Base-by-base conservation (phyloP, 228 moss, liverwort and hornwort species). In the Sphagnum fallax region DNA sequence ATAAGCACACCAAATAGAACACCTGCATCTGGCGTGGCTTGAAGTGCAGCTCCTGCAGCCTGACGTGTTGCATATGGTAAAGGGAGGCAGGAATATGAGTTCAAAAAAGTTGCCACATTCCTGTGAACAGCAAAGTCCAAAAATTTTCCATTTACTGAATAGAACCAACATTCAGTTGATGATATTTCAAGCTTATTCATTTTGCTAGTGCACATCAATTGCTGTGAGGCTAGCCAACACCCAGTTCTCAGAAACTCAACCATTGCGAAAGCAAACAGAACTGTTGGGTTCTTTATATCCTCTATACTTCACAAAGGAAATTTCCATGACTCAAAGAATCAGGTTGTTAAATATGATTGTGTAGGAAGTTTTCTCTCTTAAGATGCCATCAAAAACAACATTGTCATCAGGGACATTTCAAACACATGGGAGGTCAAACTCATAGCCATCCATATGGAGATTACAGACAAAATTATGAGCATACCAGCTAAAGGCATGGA, bases 401-500 rank as follows among this genome's bases (percentile, higher is more conserved):
- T 32, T 32, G 32, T 1, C 32, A 32, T 32, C 32, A 32, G 32
- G 32, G 32, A 32, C 2, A 1, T 32, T 32, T 2, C 32, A 32
- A 32, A 32, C 32, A 32, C 32, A 32, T 32, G 32, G 32, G 32
- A 32, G 32, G 32, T 32, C 32, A 32, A 32, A 32, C 32, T 32
- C 32, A 32, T 2, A 2, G 2, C 32, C 32, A 32, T 32, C 32
- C 32, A 32, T 32, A 1, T 32, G 32, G 32, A 32, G 32, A 32
- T 8, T 15, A 13, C 8, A 11, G 70, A 14, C 8, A 51, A 50
- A 18, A 47, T 48, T 66, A 63, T 51, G 60, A 12, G 47, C 73
- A 52, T 77, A 96, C 96, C 97, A 97, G 81, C 85, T 93, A 78
- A 93, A 97, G 63, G 90, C 87, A 84, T 94, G 98, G 72, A 98